These are phyloP conservation scores for Papilionanthe hybrid DNA, from an alignment of 116 monocot genomes.

Conservation along the genomic window DNA sequence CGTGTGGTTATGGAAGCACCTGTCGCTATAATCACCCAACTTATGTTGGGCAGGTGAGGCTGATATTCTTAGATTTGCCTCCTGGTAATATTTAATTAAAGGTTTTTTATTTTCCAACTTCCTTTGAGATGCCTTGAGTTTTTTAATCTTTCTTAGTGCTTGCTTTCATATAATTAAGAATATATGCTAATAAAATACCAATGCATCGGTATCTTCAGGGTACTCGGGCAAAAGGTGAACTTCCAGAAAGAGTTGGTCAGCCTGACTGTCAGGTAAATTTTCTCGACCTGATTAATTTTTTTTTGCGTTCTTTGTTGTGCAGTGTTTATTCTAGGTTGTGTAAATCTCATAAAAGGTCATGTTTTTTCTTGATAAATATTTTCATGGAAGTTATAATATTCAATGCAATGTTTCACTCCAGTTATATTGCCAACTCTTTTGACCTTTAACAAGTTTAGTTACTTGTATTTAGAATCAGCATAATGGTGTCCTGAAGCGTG, in stretches of 20 bases:
- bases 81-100: not conserved
- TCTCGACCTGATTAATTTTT: conserved; percentile 8
- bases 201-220: conserved; percentile 15
- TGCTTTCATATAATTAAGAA: not conserved
- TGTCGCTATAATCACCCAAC: conserved; percentile 62
- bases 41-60: conserved; percentile 28
- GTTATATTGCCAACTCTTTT: not conserved
- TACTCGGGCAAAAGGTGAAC: conserved; percentile 18
- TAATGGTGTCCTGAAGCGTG: not conserved
- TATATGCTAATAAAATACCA: not conserved
- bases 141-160: not conserved
- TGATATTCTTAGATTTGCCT: not conserved
- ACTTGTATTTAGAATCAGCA: not conserved
- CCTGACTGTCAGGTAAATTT: conserved; percentile 43
- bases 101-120: not conserved
- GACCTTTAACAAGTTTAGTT: not conserved
- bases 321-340: not conserved
- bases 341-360: not conserved
- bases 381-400: no score
- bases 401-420: not conserved
- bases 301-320: not conserved
- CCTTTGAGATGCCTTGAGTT: not conserved
- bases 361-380: not conserved
- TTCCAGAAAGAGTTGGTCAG: conserved; percentile 41
- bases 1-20: conserved; percentile 62